Conservation (phyloP, 2,329 filamentous ascomycete genomes). For the Aspergillus fischeri region DNA sequence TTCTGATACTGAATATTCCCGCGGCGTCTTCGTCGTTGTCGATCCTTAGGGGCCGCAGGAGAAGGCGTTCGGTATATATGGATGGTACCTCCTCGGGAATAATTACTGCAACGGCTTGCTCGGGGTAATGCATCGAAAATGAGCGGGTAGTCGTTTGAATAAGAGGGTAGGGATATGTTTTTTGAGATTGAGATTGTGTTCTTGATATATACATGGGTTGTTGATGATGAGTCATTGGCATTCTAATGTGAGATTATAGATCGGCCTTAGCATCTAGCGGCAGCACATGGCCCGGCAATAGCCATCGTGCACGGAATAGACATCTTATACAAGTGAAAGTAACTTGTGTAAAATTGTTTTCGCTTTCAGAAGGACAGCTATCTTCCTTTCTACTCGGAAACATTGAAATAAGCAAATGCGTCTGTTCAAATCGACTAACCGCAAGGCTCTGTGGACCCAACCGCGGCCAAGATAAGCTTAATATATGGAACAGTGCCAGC, state of each 20-base stretch:
- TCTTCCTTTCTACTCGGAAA: too few relatives aligned
- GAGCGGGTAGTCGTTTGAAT: background rate
- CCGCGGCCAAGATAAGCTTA: too few relatives aligned
- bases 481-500: too few relatives aligned
- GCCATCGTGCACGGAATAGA: too few relatives aligned
- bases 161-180: background rate
- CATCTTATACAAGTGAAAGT: background rate
- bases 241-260: background rate
- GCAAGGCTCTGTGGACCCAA: too few relatives aligned
- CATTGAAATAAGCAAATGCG: too few relatives aligned
- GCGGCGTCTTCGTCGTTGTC: constrained; percentile 11
- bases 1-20: constrained; percentile 21
- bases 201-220: background rate
- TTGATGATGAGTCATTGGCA: background rate
- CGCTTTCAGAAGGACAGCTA: too few relatives aligned
- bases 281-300: background rate
- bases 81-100: background rate
- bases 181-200: background rate
- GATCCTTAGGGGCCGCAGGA: constrained; percentile 15
- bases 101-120: background rate
- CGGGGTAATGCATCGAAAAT: background rate
- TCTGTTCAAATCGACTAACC: too few relatives aligned
- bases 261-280: background rate
- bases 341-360: background rate
- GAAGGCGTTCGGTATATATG: constrained; percentile 15